Evolutionary conservation across 2,329 filamentous ascomycete species (phyloP), one percentile per base, ranked within the genome.

Genomic region (Penicillium aurantiogriseum): DNA sequence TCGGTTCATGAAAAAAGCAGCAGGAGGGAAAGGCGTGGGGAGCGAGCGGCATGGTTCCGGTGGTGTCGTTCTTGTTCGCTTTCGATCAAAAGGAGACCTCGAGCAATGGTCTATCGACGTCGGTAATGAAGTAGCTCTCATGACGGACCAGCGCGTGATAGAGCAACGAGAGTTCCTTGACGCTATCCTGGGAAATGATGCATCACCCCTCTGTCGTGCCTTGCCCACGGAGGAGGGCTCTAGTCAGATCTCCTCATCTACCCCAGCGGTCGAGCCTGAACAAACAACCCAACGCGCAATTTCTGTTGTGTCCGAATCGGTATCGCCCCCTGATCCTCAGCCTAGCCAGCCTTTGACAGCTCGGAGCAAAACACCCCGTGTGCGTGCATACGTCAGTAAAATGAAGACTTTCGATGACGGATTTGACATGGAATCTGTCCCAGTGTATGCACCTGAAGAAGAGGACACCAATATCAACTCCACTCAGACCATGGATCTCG

Each of bases 121-220:
- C 64, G 83, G 88, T 63, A 87, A 82, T 5, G 77, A 86, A 8
- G 84, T 95, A 17, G 89, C 92, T 2, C 72, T 88, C 21, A 80
- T 85, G 45, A 82, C 95, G 13, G 88, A 92, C 59, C 92, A 96
- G 71, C 85, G 91, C 4, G 87, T 92, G 2, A 88, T 97, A 52
- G 87, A 93, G 65, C 92, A 97, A 69, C 92, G 89, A 57, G 92
- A 97, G 66, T 96, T 99, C 61, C 81, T 99, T 2, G 91, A 96
- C 72, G 90, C 90, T 1, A 94, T 99, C 45, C 77, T 97, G 29
- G 86, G 81, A n/a, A 89, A 88, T 50, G 88, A 97, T 75, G 85
- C 91, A 7, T 85, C 83, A 58, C 82, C 84, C 43, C 79, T 97
- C 21, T 86, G 90, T 57, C 84, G 86, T 38, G 83, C 87, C 6